A percentile compares a stretch with the other conserved stretches of the same genome.
Evolutionary conservation across 768 basidiomycete species (phyloP).

Genomic region (Mycena sanguinolenta): DNA sequence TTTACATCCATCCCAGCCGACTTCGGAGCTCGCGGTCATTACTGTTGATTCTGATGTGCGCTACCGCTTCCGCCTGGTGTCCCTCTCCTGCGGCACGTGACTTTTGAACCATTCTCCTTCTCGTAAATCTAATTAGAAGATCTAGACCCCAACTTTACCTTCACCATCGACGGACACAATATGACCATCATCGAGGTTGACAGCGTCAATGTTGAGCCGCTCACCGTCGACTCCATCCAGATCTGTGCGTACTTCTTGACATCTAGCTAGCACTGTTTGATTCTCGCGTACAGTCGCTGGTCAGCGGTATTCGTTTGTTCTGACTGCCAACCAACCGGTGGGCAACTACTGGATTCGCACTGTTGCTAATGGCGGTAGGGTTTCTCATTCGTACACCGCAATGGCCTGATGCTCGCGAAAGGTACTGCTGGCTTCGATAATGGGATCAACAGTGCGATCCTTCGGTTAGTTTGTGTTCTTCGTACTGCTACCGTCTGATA

Average conservation of each 20-base stretch:
- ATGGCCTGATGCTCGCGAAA: conserved; percentile 35
- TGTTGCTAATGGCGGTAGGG: conserved; percentile 41
- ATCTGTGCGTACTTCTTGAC: conserved; percentile 16
- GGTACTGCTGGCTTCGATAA: no score
- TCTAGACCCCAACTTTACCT: conserved; percentile 47
- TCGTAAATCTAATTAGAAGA: background rate
- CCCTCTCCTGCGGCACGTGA: conserved; percentile 46
- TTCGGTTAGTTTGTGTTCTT: conserved; percentile 65
- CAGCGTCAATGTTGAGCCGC: conserved; percentile 10
- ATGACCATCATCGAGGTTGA: conserved; percentile 59
- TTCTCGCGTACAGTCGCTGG: conserved; percentile 58
- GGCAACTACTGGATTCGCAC: conserved; percentile 68
- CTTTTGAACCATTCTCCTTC: no score
- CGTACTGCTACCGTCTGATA: no score
- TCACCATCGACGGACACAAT: conserved; percentile 56
- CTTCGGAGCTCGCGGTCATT: conserved; percentile 48
- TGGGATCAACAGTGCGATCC: no score
- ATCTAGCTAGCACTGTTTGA: conserved; percentile 59
- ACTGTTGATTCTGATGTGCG: conserved; percentile 48
- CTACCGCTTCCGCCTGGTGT: conserved; percentile 53
- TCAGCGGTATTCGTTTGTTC: no score
- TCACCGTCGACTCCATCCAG: conserved; percentile 29
- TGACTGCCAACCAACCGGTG: conserved; percentile 57
- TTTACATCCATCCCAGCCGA: conserved; percentile 3
- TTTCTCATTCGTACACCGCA: background rate